These are phyloP conservation scores for Oxyria digyna DNA, from an alignment of 148 eudicot species.

Conservation along the genomic window DNA sequence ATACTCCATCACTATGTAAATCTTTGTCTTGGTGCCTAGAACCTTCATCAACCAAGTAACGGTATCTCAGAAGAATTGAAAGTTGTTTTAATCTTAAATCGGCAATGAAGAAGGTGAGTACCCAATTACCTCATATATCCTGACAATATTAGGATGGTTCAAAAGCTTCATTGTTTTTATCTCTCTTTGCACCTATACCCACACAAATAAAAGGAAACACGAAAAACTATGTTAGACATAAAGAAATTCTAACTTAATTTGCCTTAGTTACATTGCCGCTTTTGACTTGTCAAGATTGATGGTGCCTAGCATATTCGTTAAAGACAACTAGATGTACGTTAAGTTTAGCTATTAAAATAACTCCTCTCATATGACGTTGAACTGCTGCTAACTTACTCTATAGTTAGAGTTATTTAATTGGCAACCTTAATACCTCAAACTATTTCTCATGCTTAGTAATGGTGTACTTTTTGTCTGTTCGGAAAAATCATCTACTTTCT, in stretches of 20 bases:
- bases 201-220: neutral
- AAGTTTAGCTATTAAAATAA: neutral
- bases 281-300: too few relatives aligned
- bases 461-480: too few relatives aligned
- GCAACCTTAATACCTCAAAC: neutral
- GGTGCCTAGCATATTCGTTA: neutral
- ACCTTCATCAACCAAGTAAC: constrained; percentile 21
- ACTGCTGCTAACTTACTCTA: neutral
- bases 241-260: neutral
- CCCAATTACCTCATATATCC: constrained; percentile 30
- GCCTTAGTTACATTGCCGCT: too few relatives aligned
- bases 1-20: constrained; percentile 48
- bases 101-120: neutral
- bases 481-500: neutral
- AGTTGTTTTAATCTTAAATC: neutral
- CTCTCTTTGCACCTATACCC: constrained; percentile 31
- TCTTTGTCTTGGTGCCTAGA: constrained; percentile 41
- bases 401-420: neutral
- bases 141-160: constrained; percentile 47
- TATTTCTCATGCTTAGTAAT: neutral
- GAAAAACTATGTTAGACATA: neutral
- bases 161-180: constrained; percentile 47
- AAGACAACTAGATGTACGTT: neutral
- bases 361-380: neutral
- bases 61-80: neutral